A percentile compares a stretch with the other conserved stretches of the same genome.
phyloP scores from a whole-genome alignment of 2,329 filamentous ascomycete species.

The Aspergillus sp. region DNA sequence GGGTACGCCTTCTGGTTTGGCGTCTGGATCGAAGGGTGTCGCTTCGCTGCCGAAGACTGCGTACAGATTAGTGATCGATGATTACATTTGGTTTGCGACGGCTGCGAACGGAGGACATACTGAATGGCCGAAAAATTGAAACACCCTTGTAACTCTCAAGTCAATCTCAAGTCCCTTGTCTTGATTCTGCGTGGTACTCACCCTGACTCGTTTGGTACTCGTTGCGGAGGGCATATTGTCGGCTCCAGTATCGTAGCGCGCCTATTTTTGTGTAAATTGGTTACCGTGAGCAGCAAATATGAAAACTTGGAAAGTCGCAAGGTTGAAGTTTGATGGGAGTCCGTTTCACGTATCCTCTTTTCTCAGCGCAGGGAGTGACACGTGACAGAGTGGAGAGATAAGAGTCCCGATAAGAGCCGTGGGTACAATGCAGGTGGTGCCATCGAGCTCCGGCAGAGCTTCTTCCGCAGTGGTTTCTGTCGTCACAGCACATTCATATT shows the following conservation, averaged over 20 bases:
- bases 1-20: constrained; percentile 73
- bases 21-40: constrained; percentile 71
- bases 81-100: not conserved
- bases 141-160: constrained; percentile 35
- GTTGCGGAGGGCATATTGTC: constrained; percentile 53
- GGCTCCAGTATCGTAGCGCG: not conserved
- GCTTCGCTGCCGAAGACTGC: constrained; percentile 79
- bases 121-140: constrained; percentile 49
- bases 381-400: constrained; percentile 26
- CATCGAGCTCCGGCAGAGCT: constrained; percentile 10
- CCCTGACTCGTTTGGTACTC: constrained; percentile 55
- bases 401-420: constrained; percentile 17
- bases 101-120: constrained; percentile 27
- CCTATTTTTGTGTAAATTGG: not conserved
- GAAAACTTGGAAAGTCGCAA: not conserved
- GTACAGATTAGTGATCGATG: not conserved
- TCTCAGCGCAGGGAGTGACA: constrained; percentile 7
- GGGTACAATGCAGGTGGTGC: not conserved
- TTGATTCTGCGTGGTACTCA: constrained; percentile 25
- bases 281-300: not conserved
- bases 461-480: constrained; percentile 8
- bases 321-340: not conserved
- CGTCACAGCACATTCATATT: constrained; percentile 6
- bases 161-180: constrained; percentile 18
- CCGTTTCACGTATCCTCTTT: not conserved